Conservation (phyloP, 1,284 basidiomycete genomes). For the Rhodofomes roseus region DNA sequence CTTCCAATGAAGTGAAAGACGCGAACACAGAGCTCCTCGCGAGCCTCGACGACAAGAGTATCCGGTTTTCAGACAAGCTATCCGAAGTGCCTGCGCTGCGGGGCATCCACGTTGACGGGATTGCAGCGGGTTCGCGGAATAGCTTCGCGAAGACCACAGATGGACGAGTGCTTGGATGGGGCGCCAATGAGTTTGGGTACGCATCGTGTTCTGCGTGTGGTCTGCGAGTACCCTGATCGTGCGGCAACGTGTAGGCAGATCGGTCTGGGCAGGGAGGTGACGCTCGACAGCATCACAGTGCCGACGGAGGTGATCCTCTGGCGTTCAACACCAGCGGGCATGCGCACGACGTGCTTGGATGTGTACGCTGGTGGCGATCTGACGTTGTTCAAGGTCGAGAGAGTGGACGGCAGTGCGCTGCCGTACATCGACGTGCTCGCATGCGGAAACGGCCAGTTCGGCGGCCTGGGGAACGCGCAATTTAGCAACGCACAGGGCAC, state of each 20-base stretch:
- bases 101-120: conserved; percentile 62
- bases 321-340: conserved; percentile 50
- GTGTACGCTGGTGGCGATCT: conserved; percentile 74
- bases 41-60: conserved; percentile 43
- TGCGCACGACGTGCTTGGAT: conserved; percentile 58
- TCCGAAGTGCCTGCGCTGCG: conserved; percentile 80
- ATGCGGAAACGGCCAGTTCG: conserved; percentile 83
- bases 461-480: conserved; percentile 80
- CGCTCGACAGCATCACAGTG: conserved; percentile 71
- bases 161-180: conserved; percentile 87
- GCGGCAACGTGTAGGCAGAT: conserved; percentile 56
- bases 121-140: conserved; percentile 72
- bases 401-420: conserved; percentile 37
- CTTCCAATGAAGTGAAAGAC: conserved; percentile 11
- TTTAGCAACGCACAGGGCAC: conserved; percentile 74
- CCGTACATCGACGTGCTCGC: conserved; percentile 70
- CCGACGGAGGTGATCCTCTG: conserved; percentile 85
- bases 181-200: conserved; percentile 82
- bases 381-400: conserved; percentile 76
- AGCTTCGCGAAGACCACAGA: conserved; percentile 69
- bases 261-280: conserved; percentile 71
- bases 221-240: not conserved
- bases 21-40: conserved; percentile 28
- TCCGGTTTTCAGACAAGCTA: conserved; percentile 70
- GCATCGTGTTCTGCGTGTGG: conserved; percentile 13